Base-by-base conservation (phyloP, 768 basidiomycete genomes). In the Postia placenta region DNA sequence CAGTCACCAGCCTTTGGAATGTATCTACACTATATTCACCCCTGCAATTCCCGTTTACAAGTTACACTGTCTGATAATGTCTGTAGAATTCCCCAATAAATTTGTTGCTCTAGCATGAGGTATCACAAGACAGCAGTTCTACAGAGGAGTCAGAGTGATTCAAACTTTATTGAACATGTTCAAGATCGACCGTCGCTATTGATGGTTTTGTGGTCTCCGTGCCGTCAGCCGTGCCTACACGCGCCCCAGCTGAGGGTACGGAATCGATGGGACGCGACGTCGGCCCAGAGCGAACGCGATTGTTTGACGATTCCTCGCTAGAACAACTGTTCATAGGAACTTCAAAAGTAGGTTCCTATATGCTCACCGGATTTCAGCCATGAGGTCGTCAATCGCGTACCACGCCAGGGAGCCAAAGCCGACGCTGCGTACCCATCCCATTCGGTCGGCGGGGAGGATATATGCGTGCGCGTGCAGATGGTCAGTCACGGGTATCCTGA, bases 241-340 rank as follows among this genome's bases (percentile, higher is more conserved):
- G 74, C 24, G 85, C 74, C 2, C 88, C 87, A 1, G 87, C 89
- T 15, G 72, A 66, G 1, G 87, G 87, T 5, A 92, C 82, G 58
- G 64, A 66, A 65, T 88, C 85, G 52, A 91, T 90, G 35, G 87
- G 86, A 0, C 56, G 51, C 1, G 54, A 44, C 26, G 39, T 50
- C 35, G 51, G 67, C 19, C 86, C 87, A 5, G 87, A 88, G 62
- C 88, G 89, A 62, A 92, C 69, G 36, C 88, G 81, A 66, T 92
- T 91, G 61, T 91, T 92, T 12, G 86, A 82, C 2, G 83, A 80
- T 17, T 80, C 77, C 66, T 92, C 88, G 42, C 89, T 91, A 67
- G n/a, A n/a, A n/a, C n/a, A n/a, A n/a, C n/a, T n/a, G n/a, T n/a
- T n/a, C 53, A 11, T 35, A 24, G 19, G 33, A 35, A 35, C 33